Conservation (phyloP, 352 stramenopile species). For the Phytophthora meadii region DNA sequence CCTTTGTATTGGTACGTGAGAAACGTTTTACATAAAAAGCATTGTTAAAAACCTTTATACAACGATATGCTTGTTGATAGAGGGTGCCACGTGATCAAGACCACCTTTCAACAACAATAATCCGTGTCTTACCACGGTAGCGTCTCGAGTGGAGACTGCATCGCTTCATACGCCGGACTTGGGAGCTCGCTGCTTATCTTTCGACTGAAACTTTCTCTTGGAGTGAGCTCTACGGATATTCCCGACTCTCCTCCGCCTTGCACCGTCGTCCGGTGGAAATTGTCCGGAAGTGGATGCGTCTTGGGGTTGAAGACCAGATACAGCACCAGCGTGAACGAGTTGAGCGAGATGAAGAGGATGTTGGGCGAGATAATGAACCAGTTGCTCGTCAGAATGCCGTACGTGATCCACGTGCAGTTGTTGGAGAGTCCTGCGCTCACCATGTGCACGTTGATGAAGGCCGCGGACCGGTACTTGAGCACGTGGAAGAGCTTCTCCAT, state of each 20-base stretch:
- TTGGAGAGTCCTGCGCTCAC: conserved; percentile 49
- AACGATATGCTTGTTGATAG: neutral
- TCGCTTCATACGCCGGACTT: conserved; percentile 18
- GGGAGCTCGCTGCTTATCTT: conserved; percentile 6
- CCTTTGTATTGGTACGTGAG: neutral
- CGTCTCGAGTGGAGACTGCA: conserved; percentile 16
- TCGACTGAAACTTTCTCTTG: conserved; percentile 11
- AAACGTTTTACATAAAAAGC: neutral
- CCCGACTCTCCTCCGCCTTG: conserved; percentile 2
- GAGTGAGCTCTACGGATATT: conserved; percentile 19
- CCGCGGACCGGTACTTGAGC: conserved; percentile 42
- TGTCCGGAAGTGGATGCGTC: conserved; percentile 23
- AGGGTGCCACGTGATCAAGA: conserved; percentile 5
- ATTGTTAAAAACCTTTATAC: neutral
- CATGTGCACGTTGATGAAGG: conserved; percentile 60
- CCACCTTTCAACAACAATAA: neutral
- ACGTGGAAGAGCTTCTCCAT: conserved; percentile 52
- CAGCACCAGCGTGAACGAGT: conserved; percentile 34
- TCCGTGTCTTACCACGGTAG: conserved; percentile 12
- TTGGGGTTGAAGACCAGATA: conserved; percentile 38
- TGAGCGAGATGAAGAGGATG: conserved; percentile 41
- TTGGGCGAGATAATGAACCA: conserved; percentile 42
- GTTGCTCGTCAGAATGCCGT: conserved; percentile 38
- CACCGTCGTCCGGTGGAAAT: conserved; percentile 10
- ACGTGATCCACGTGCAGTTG: conserved; percentile 48